These are phyloP conservation scores for Scytalidium lignicola DNA, from an alignment of 2,329 filamentous ascomycete genomes.

Conservation along the genomic window DNA sequence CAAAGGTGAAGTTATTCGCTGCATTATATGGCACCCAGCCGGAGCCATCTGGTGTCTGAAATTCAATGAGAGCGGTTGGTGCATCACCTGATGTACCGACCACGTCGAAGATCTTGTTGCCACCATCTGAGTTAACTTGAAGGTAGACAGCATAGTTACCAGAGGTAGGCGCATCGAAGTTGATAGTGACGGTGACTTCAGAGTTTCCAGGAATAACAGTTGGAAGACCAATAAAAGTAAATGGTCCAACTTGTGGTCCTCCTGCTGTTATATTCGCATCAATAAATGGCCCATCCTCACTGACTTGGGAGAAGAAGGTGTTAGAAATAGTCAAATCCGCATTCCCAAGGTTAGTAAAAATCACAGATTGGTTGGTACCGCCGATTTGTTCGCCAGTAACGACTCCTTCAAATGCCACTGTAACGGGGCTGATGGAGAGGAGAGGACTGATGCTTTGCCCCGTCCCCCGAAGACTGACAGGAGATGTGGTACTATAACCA, in stretches of 20 bases:
- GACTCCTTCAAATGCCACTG: constrained; percentile 44
- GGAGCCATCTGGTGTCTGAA: constrained; percentile 45
- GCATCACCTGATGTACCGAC: constrained; percentile 44
- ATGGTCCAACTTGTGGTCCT: constrained; percentile 39
- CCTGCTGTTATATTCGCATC: constrained; percentile 29
- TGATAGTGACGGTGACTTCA: constrained; percentile 36
- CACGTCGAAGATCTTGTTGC: constrained; percentile 42
- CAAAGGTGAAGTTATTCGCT: constrained; percentile 45
- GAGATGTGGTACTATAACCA: constrained; percentile 42
- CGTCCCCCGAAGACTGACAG: constrained; percentile 43
- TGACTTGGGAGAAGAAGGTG: constrained; percentile 39
- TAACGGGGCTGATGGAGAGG: constrained; percentile 41
- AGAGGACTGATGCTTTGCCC: constrained; percentile 42
- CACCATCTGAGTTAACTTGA: constrained; percentile 44
- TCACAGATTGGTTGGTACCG: constrained; percentile 36
- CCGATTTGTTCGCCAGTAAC: constrained; percentile 37
- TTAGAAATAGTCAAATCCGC: constrained; percentile 36
- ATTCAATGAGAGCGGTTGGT: constrained; percentile 47
- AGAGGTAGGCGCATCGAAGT: constrained; percentile 39
- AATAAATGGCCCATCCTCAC: constrained; percentile 40
- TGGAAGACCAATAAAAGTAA: constrained; percentile 44
- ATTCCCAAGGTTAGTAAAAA: constrained; percentile 47
- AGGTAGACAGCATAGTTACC: constrained; percentile 48
- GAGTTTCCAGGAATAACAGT: constrained; percentile 35
- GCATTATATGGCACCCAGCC: constrained; percentile 44